phyloP scores from a whole-genome alignment of 2,329 filamentous ascomycete species.

The Ilyonectria robusta region DNA sequence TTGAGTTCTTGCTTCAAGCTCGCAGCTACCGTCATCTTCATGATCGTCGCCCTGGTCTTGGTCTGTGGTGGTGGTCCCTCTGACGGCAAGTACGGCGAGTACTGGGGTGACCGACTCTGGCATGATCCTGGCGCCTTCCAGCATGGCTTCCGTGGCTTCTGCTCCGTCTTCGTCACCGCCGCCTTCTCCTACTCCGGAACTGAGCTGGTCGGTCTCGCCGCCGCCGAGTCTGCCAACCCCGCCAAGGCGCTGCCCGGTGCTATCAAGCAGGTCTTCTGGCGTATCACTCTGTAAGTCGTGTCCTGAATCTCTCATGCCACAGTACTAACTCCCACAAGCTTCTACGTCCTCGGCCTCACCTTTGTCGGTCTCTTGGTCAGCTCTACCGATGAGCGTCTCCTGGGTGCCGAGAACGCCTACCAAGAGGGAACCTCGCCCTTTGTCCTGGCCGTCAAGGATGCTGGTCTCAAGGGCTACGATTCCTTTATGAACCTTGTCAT shows the following conservation, averaged over 20 bases:
- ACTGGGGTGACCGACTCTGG: constrained; percentile 58
- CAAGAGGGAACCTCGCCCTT: constrained; percentile 62
- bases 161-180: constrained; percentile 77
- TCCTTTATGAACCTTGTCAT: constrained; percentile 69
- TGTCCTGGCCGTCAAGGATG: constrained; percentile 64
- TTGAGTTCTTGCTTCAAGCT: constrained; percentile 70
- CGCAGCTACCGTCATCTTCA: constrained; percentile 71
- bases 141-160: constrained; percentile 79
- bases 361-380: constrained; percentile 63
- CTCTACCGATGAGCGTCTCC: constrained; percentile 59
- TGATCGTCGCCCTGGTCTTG: constrained; percentile 71
- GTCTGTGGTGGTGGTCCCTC: constrained; percentile 71
- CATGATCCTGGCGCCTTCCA: constrained; percentile 67
- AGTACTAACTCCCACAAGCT: constrained; percentile 42
- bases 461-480: constrained; percentile 62
- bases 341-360: constrained; percentile 65
- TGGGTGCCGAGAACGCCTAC: constrained; percentile 50
- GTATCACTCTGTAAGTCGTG: constrained; percentile 59
- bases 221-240: constrained; percentile 77
- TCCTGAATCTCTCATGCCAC: too few relatives aligned
- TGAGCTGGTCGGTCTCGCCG: constrained; percentile 78
- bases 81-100: constrained; percentile 56
- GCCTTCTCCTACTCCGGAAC: constrained; percentile 79
- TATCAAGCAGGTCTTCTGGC: constrained; percentile 79
- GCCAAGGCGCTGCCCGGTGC: constrained; percentile 81